Conservation (phyloP, 257 asterid genomes). For the Solanum chilense region DNA sequence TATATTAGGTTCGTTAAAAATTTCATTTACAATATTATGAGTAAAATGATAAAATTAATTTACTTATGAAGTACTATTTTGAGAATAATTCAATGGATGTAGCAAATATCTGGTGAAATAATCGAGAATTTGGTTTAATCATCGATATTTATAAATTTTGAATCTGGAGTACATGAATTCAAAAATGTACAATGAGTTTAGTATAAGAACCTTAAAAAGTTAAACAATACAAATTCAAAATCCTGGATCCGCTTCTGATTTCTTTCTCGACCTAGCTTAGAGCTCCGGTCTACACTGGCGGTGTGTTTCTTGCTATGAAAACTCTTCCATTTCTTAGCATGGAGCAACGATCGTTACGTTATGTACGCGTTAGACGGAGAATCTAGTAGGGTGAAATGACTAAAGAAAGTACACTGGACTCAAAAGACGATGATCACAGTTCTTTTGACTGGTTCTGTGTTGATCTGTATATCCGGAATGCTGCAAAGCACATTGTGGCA, state of each 20-base stretch:
- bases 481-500: constrained; percentile 83
- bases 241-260: neutral
- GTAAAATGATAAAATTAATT: neutral
- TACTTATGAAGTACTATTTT: neutral
- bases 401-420: too few species aligned
- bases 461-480: constrained; percentile 57
- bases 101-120: neutral
- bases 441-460: constrained; percentile 46
- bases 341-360: neutral
- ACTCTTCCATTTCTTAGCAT: neutral
- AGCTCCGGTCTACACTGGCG: neutral
- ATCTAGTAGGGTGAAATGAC: neutral
- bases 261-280: neutral
- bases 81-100: neutral
- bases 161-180: neutral
- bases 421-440: constrained; percentile 7
- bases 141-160: neutral
- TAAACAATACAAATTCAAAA: neutral
- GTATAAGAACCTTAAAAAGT: neutral
- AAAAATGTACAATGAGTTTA: neutral
- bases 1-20: neutral
- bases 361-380: neutral
- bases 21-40: neutral
- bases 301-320: too few species aligned
- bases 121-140: neutral